phyloP scores from a whole-genome alignment of 441 rosid species.

The Adansonia gregorii region DNA sequence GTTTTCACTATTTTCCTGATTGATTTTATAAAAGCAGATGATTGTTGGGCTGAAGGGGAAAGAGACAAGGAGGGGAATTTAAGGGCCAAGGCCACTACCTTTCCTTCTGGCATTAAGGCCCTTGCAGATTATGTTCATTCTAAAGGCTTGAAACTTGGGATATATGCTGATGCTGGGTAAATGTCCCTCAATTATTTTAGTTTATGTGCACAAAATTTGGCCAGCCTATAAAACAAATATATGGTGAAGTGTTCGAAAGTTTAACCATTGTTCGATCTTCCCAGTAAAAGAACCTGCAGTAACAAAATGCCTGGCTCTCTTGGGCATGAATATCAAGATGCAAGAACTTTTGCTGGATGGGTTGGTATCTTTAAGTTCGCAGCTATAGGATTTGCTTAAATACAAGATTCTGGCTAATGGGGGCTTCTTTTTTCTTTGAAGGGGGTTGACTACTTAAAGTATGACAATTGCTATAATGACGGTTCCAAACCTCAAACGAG shows the following conservation, averaged over 20 bases:
- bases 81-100: slow-evolving; percentile 31
- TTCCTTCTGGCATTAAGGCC: slow-evolving; percentile 45
- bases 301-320: slow-evolving; percentile 46
- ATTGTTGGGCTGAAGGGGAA: slow-evolving; percentile 54
- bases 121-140: slow-evolving; percentile 37
- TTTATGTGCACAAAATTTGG: background rate
- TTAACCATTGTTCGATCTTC: background rate
- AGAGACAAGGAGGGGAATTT: slow-evolving; percentile 45
- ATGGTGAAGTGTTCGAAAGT: background rate
- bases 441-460: slow-evolving; percentile 50
- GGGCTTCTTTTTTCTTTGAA: slow-evolving; percentile 6
- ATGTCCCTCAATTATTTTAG: slow-evolving; percentile 5
- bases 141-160: slow-evolving; percentile 38
- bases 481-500: slow-evolving; percentile 37
- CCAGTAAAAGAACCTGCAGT: slow-evolving; percentile 44
- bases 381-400: background rate
- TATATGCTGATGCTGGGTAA: slow-evolving; percentile 42
- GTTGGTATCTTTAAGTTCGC: slow-evolving; percentile 31
- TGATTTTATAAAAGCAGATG: slow-evolving; percentile 33
- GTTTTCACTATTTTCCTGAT: background rate
- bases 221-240: background rate
- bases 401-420: background rate
- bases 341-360: slow-evolving; percentile 43
- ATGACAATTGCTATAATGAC: slow-evolving; percentile 43
- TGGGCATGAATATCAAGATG: slow-evolving; percentile 46